Conservation (phyloP, 2,329 filamentous ascomycete genomes). For the Didymella pinodella region DNA sequence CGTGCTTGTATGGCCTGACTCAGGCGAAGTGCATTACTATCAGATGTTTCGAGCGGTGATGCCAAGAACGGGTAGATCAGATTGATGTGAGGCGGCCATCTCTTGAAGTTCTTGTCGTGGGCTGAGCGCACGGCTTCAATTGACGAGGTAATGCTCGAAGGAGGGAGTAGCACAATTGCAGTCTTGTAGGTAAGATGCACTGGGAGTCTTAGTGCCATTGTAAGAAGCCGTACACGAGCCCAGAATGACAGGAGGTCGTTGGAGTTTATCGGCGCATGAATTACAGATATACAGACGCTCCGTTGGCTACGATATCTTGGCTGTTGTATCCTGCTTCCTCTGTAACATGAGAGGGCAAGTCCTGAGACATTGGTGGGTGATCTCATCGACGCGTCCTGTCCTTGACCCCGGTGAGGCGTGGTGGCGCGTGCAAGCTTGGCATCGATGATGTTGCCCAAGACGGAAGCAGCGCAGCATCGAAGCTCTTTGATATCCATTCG, state of each 20-base stretch:
- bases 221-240: no score
- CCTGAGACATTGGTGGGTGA: background rate
- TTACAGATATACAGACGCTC: no score
- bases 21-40: constrained; percentile 18
- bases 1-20: constrained; percentile 33
- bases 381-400: constrained; percentile 9
- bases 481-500: constrained; percentile 29
- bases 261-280: no score
- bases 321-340: no score
- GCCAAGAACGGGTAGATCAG: constrained; percentile 43
- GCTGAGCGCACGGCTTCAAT: constrained; percentile 37
- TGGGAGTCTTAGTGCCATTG: constrained; percentile 28
- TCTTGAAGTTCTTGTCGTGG: constrained; percentile 38
- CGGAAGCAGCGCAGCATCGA: constrained; percentile 16
- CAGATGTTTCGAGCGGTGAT: constrained; percentile 25
- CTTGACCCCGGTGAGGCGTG: constrained; percentile 15
- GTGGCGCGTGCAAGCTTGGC: constrained; percentile 31
- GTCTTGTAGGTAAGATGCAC: constrained; percentile 39
- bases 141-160: constrained; percentile 30
- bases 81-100: constrained; percentile 46
- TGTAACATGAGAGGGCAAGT: background rate
- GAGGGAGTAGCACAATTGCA: constrained; percentile 38
- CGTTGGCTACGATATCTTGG: no score
- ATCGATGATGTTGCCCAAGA: constrained; percentile 20
- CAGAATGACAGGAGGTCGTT: no score